Evolutionary conservation across 352 stramenopile genomes (phyloP).

Genomic region (Phytopythium sindhum): DNA sequence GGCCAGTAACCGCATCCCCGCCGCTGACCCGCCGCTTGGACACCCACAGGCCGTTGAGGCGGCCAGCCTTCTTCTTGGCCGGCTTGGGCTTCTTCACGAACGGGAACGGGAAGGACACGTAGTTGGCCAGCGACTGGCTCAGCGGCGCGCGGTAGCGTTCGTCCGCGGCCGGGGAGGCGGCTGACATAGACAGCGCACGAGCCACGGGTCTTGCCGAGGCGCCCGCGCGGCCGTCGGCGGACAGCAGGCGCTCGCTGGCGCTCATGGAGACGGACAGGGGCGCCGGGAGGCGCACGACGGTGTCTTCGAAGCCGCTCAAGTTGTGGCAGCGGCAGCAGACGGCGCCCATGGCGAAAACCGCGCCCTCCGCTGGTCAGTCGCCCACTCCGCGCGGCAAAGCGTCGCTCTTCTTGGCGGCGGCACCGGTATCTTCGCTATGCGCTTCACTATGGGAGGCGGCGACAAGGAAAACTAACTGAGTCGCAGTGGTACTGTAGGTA

Average conservation of each 20-base stretch:
- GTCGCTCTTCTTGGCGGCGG: neutral
- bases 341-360: constrained; percentile 43
- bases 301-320: constrained; percentile 49
- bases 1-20: neutral
- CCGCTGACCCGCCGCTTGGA: constrained; percentile 1
- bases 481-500: too few relatives aligned
- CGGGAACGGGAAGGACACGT: constrained; percentile 77
- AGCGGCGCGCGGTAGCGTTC: constrained; percentile 18
- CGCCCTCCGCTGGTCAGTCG: too few relatives aligned
- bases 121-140: constrained; percentile 64
- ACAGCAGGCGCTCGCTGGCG: constrained; percentile 14
- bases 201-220: constrained; percentile 6
- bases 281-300: constrained; percentile 35
- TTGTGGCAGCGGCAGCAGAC: constrained; percentile 72
- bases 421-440: too few relatives aligned
- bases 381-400: too few relatives aligned
- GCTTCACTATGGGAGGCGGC: too few relatives aligned
- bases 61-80: neutral
- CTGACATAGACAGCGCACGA: constrained; percentile 9
- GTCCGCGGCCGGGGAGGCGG: constrained; percentile 4
- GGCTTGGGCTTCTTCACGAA: constrained; percentile 42
- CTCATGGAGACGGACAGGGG: constrained; percentile 24
- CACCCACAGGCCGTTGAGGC: neutral
- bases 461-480: too few relatives aligned
- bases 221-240: neutral